Percentiles rank a stretch among this genome's conserved stretches.
phyloP scores from a whole-genome alignment of 2,329 filamentous ascomycete species.

The Harringtonia aguacate region DNA sequence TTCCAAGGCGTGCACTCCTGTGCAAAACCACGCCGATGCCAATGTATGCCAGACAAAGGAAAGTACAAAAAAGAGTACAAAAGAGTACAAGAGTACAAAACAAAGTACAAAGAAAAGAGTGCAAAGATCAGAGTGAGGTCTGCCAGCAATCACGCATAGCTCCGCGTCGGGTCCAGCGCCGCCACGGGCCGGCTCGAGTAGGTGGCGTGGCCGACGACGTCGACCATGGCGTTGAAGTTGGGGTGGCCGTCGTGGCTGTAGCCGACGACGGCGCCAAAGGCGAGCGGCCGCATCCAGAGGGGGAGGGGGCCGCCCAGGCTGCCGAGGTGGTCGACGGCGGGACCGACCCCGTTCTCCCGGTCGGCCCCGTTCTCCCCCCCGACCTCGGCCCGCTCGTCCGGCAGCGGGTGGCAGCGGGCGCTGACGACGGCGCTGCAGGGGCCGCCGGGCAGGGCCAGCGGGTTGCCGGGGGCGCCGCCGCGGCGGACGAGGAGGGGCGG shows the following conservation, averaged over 20 bases:
- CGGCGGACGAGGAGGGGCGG: conserved; percentile 20
- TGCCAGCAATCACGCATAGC: conserved; percentile 29
- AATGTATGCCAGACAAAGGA: neutral
- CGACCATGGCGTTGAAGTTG: conserved; percentile 9
- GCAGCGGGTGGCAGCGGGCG: conserved; percentile 32
- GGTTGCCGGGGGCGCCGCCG: conserved; percentile 31
- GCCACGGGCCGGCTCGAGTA: conserved; percentile 28
- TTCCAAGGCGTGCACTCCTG: neutral
- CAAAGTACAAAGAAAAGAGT: neutral
- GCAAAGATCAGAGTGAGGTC: too few relatives aligned
- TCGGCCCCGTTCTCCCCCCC: too few relatives aligned
- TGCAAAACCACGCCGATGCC: too few relatives aligned
- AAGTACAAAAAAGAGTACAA: neutral
- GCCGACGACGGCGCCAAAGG: conserved; percentile 32
- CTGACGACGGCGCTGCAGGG: conserved; percentile 41
- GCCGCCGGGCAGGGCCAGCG: conserved; percentile 34
- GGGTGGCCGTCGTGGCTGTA: conserved; percentile 20
- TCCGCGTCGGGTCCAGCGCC: conserved; percentile 22
- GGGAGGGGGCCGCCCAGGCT: conserved; percentile 12
- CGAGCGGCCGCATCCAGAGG: conserved; percentile 25
- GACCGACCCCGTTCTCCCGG: too few relatives aligned
- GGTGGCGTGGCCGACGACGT: conserved; percentile 28
- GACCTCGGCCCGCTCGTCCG: conserved; percentile 13
- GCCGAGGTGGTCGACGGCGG: neutral
- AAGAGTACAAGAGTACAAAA: neutral